Base-by-base conservation (phyloP, 176 grass and related monocot species). In the Raddia distichophylla region DNA sequence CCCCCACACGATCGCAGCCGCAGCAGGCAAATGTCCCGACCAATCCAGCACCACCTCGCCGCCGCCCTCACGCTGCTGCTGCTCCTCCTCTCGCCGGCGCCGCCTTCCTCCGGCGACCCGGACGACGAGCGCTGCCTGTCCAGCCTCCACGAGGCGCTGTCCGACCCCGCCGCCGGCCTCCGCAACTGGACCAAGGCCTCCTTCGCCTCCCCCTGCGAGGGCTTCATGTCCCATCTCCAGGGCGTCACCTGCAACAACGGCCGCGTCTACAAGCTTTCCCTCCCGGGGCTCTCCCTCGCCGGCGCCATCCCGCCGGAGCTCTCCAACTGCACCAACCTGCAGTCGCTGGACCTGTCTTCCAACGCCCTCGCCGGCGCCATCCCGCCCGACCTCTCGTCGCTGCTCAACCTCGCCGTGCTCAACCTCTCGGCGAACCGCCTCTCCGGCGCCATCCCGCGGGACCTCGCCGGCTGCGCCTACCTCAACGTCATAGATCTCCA, bases 401-500 rank as follows among this genome's bases (percentile, higher is more conserved):
- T 95, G 18, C 69, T 95, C 5, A 95, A 95, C 85, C 84, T 95
- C 6, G 93, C 93, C 45, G 85, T 95, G 49, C 90, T 95, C 74
- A 92, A 95, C 74, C 93, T 95, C 78, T 95, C 93, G 5, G 65
- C 77, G 17, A 95, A 95, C 70, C 64, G n/a, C 14, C 78, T 95
- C 22, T 83, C 87, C 0, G 85, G 93, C 14, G 19, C 79, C 53
- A 95, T 95, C 63, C 93, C 93, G 3, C 60, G 90, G 32, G 85
- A 89, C 10, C 93, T 95, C 22, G 79, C 87, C 50, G 5, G 69
- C 68, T 95, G 93, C 88, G 93, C 87, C 6, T 95, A 95, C 73
- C 87, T 95, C 67, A 95, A 92, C 83, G 87, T 92, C 18, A 95
- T 95, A 73, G 93, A 95, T 89, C 88, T 95, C 78, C 93, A 95